Evolutionary conservation across 805 yeast species (phyloP).

Genomic region (Nadsonia fulvescens): DNA sequence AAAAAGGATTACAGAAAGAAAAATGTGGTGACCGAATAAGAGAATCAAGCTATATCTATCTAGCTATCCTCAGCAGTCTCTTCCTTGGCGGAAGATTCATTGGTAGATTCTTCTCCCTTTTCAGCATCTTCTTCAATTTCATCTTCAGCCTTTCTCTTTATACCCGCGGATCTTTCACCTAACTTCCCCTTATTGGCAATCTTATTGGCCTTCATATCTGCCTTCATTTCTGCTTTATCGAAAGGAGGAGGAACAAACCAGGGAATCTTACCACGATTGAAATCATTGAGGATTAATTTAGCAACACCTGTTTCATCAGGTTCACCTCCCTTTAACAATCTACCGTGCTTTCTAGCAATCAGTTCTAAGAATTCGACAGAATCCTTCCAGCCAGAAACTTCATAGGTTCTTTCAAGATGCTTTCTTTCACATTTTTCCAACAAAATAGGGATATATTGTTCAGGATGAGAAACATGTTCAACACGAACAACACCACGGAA

Average conservation of each 20-base stretch:
- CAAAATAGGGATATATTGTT: conserved; percentile 82
- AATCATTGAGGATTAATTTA: conserved; percentile 77
- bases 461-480: conserved; percentile 92
- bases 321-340: conserved; percentile 91
- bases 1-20: too few species aligned
- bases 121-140: conserved; percentile 2
- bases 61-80: too few species aligned
- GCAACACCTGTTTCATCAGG: conserved; percentile 92
- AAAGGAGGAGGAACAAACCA: conserved; percentile 95
- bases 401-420: conserved; percentile 90
- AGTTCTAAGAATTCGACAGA: conserved; percentile 72
- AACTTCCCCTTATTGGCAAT: too few species aligned
- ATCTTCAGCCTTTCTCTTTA: conserved; percentile 2
- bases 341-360: conserved; percentile 83
- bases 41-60: too few species aligned
- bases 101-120: too few species aligned
- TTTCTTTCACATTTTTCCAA: conserved; percentile 69
- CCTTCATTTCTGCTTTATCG: conserved; percentile 40
- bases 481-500: conserved; percentile 97
- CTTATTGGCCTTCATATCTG: too few species aligned
- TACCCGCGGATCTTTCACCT: too few species aligned
- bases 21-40: too few species aligned
- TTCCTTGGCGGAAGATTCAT: too few species aligned
- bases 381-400: conserved; percentile 70
- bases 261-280: conserved; percentile 93